These are phyloP conservation scores for Eucalyptus erythrocorys DNA, from an alignment of 345 rosid species.

Conservation along the genomic window DNA sequence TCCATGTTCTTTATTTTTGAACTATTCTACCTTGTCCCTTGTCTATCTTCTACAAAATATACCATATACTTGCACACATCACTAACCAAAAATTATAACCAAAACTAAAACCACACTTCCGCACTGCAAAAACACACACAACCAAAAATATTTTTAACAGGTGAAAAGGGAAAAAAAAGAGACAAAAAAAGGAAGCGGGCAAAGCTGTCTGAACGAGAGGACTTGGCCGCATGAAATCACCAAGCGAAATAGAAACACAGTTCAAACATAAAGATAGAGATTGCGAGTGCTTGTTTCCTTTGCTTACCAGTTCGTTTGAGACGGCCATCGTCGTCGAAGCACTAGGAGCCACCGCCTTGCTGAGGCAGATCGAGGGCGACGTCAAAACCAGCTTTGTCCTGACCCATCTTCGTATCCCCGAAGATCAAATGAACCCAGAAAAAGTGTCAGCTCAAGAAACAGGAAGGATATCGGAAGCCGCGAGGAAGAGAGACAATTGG, in stretches of 20 bases:
- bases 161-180: background rate
- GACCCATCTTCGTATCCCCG: background rate
- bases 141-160: too few species aligned
- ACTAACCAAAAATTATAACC: too few species aligned
- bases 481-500: background rate
- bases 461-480: background rate
- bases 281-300: background rate
- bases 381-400: background rate
- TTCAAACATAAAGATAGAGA: background rate
- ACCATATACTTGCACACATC: too few species aligned
- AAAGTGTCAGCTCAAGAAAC: background rate
- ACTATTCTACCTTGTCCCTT: too few species aligned
- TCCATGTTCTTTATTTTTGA: too few species aligned
- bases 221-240: background rate
- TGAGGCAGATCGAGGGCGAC: conserved; percentile 23
- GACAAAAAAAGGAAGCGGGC: background rate
- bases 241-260: background rate
- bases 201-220: background rate
- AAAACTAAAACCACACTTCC: too few species aligned
- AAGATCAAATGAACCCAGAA: background rate
- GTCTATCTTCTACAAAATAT: too few species aligned
- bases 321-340: conserved; percentile 73
- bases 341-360: conserved; percentile 31
- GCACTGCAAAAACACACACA: too few species aligned
- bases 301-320: conserved; percentile 56